Evolutionary conservation across 2,329 filamentous ascomycete genomes (phyloP).

Genomic region (Aspergillus luchuensis): DNA sequence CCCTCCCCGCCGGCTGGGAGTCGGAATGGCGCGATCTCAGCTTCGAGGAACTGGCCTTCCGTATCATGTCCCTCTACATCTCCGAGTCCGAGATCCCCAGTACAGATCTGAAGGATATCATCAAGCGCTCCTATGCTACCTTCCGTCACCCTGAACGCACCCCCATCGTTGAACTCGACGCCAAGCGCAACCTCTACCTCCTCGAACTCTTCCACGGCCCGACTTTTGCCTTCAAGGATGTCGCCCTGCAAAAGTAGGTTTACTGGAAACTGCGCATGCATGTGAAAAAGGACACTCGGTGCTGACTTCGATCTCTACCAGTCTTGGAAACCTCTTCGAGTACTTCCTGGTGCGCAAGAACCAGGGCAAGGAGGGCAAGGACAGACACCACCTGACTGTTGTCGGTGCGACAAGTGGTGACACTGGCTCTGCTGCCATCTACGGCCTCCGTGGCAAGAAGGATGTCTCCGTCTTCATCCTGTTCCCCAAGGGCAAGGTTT

Average conservation of each 20-base stretch:
- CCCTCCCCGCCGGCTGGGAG: slow-evolving; percentile 26
- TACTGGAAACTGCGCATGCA: neutral
- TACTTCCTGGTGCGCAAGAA: slow-evolving; percentile 51
- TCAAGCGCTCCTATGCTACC: slow-evolving; percentile 81
- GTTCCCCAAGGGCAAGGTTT: slow-evolving; percentile 86
- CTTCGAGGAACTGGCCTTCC: slow-evolving; percentile 50
- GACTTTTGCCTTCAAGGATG: slow-evolving; percentile 92
- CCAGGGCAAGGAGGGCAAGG: slow-evolving; percentile 48
- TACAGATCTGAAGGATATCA: slow-evolving; percentile 77
- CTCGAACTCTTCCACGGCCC: slow-evolving; percentile 96
- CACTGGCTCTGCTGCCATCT: slow-evolving; percentile 93
- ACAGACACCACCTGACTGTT: slow-evolving; percentile 79
- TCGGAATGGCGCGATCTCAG: slow-evolving; percentile 30
- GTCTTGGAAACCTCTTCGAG: slow-evolving; percentile 79
- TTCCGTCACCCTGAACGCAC: slow-evolving; percentile 80
- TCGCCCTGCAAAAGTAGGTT: neutral
- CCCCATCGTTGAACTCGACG: slow-evolving; percentile 75
- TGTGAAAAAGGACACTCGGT: neutral
- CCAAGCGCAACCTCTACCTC: slow-evolving; percentile 72
- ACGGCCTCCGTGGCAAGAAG: slow-evolving; percentile 91
- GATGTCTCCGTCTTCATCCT: slow-evolving; percentile 96
- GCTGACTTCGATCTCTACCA: slow-evolving; percentile 61
- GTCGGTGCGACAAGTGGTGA: slow-evolving; percentile 84
- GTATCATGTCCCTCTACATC: slow-evolving; percentile 87
- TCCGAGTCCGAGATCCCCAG: slow-evolving; percentile 78